A percentile compares a stretch with the other conserved stretches of the same genome.
These are phyloP conservation scores for Candida sakaeoensis DNA, from an alignment of 805 yeast genomes.

Conservation along the genomic window DNA sequence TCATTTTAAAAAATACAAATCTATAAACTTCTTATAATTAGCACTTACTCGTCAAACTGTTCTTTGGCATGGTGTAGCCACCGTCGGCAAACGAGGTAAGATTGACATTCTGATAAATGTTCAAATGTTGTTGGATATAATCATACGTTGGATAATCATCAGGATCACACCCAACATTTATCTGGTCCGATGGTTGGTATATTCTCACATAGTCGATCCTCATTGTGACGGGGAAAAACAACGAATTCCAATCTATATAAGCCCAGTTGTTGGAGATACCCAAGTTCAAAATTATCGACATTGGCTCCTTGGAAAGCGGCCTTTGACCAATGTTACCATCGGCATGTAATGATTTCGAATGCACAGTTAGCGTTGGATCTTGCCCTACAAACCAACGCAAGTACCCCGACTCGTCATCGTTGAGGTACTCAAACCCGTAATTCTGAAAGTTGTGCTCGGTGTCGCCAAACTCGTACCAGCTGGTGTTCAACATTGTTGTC, in stretches of 20 bases:
- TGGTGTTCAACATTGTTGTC: constrained; percentile 67
- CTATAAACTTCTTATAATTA: neutral
- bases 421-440: constrained; percentile 73
- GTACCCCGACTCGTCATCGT: constrained; percentile 63
- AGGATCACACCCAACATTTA: constrained; percentile 81
- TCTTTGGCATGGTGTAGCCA: constrained; percentile 53
- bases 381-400: constrained; percentile 85
- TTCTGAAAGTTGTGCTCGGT: constrained; percentile 56
- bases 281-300: constrained; percentile 82
- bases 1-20: constrained; percentile 1
- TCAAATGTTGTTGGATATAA: constrained; percentile 67
- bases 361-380: constrained; percentile 68
- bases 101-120: constrained; percentile 68
- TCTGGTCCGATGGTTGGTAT: constrained; percentile 74
- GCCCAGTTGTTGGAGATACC: constrained; percentile 94
- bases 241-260: constrained; percentile 82
- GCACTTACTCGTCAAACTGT: constrained; percentile 20
- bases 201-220: constrained; percentile 81
- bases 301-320: constrained; percentile 82
- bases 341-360: constrained; percentile 76
- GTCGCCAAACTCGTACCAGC: constrained; percentile 73
- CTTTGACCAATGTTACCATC: constrained; percentile 90
- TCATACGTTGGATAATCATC: constrained; percentile 77
- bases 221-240: constrained; percentile 75
- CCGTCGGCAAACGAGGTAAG: constrained; percentile 71